Evolutionary conservation across 2,329 filamentous ascomycete species (phyloP).

Genomic region (Simplicillium aogashimaense): DNA sequence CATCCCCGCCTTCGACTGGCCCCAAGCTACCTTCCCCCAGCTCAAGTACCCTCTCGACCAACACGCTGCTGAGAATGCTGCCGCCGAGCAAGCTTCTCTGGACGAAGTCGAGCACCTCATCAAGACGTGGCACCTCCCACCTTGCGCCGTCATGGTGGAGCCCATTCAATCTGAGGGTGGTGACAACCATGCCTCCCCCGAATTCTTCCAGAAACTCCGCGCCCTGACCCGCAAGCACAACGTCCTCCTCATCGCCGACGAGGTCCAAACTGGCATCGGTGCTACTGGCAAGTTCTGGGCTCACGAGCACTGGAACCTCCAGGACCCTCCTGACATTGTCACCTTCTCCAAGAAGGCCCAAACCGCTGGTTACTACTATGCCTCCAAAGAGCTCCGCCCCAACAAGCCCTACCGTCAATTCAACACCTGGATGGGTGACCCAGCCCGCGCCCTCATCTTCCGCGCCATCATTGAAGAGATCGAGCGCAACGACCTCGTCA

Average conservation of each 20-base stretch:
- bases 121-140: conserved; percentile 66
- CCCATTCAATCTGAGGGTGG: conserved; percentile 90
- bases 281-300: conserved; percentile 95
- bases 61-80: conserved; percentile 70
- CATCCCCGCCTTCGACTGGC: conserved; percentile 93
- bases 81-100: conserved; percentile 70
- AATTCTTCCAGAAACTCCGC: conserved; percentile 79
- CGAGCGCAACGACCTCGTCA: conserved; percentile 64
- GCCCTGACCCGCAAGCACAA: conserved; percentile 67
- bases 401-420: conserved; percentile 95
- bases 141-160: conserved; percentile 76
- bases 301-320: conserved; percentile 86
- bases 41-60: conserved; percentile 82
- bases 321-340: conserved; percentile 78
- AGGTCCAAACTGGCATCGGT: conserved; percentile 88
- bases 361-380: conserved; percentile 86
- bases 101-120: conserved; percentile 78
- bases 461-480: conserved; percentile 78
- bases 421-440: conserved; percentile 97
- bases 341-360: conserved; percentile 96
- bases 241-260: conserved; percentile 82
- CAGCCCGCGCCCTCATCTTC: conserved; percentile 75
- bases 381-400: conserved; percentile 67
- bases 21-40: conserved; percentile 74
- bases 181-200: conserved; percentile 84